Conservation (phyloP, 352 stramenopile genomes). For the Proteromonas lacertae region DNA sequence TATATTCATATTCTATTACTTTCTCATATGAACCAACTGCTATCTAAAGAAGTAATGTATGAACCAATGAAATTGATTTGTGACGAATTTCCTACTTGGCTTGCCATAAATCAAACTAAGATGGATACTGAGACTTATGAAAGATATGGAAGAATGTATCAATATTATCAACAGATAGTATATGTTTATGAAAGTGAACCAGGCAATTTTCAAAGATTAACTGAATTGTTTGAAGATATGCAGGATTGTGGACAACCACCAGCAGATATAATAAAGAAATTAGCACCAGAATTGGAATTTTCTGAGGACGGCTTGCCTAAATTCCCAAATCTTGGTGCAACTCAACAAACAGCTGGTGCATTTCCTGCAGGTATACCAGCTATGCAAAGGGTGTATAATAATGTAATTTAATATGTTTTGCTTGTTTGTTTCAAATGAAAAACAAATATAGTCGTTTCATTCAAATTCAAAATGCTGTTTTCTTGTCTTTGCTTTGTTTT, state of each 20-base stretch:
- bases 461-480: too few relatives aligned
- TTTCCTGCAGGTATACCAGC: too few relatives aligned
- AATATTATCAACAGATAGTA: not conserved
- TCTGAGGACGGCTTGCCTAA: constrained; percentile 1
- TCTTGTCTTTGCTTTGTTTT: too few relatives aligned
- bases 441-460: too few relatives aligned
- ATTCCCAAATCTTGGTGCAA: constrained; percentile 1
- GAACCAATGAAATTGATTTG: not conserved
- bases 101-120: not conserved
- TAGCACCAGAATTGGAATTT: constrained; percentile 2
- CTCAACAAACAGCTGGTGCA: too few relatives aligned
- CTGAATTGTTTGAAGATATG: constrained; percentile 1
- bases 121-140: not conserved
- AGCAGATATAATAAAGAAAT: constrained; percentile 1
- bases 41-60: constrained; percentile 2
- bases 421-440: too few relatives aligned
- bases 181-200: constrained; percentile 1
- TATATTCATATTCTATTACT: too few relatives aligned
- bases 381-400: too few relatives aligned
- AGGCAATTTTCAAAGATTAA: constrained; percentile 1
- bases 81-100: not conserved
- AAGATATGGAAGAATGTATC: constrained; percentile 1
- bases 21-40: constrained; percentile 2
- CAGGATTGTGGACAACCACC: constrained; percentile 1
- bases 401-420: too few relatives aligned